Conservation (phyloP, 768 basidiomycete genomes). For the Macrolepiota albuminosa region DNA sequence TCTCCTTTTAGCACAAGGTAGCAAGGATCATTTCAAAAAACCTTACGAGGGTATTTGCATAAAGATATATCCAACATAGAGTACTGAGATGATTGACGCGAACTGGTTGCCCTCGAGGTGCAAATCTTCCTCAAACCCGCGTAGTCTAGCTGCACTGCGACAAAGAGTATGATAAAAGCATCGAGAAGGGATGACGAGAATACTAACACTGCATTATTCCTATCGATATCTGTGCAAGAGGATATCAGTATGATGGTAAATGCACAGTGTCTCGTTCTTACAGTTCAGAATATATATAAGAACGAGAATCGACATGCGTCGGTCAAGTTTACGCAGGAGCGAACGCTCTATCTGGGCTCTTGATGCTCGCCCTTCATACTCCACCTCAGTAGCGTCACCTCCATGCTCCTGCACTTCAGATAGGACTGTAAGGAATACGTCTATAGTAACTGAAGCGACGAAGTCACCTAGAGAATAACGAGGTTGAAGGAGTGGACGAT, state of each 20-base stretch:
- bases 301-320: conserved; percentile 50
- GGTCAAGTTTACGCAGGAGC: conserved; percentile 51
- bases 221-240: conserved; percentile 50
- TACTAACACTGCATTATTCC: conserved; percentile 55
- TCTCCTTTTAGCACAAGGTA: background rate
- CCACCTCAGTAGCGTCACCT: background rate
- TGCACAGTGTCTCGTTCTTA: conserved; percentile 19
- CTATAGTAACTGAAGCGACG: background rate
- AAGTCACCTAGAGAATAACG: conserved; percentile 1
- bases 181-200: background rate
- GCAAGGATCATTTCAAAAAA: background rate
- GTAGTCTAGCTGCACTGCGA: conserved; percentile 62
- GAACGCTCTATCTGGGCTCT: conserved; percentile 46
- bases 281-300: conserved; percentile 50
- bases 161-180: background rate
- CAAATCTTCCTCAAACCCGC: conserved; percentile 69
- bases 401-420: background rate
- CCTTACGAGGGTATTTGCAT: conserved; percentile 79
- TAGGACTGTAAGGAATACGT: background rate
- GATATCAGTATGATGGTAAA: background rate
- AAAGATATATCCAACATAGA: conserved; percentile 71
- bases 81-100: conserved; percentile 59
- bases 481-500: conserved; percentile 11
- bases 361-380: conserved; percentile 26
- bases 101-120: conserved; percentile 59